A percentile compares a stretch with the other conserved stretches of the same genome.
phyloP scores from a whole-genome alignment of 2,329 filamentous ascomycete species.

The Colletotrichum truncatum region DNA sequence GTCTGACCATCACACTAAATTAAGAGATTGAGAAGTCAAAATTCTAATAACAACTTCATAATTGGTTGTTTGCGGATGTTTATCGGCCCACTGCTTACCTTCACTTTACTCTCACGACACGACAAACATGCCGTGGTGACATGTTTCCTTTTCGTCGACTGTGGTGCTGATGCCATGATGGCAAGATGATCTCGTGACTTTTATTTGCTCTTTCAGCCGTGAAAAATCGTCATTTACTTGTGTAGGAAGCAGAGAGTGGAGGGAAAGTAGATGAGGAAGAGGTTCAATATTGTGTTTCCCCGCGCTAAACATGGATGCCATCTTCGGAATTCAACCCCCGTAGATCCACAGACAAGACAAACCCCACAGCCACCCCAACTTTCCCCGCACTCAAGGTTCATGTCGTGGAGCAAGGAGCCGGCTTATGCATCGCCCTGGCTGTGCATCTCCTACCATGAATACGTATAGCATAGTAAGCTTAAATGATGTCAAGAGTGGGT shows the following conservation, averaged over 20 bases:
- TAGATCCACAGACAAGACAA: not conserved
- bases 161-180: not conserved
- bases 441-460: not conserved
- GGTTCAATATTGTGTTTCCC: not conserved
- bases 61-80: not conserved
- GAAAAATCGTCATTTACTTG: not conserved
- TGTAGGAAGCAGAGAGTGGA: not conserved
- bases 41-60: no score
- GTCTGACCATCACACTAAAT: not conserved
- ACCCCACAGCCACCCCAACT: not conserved
- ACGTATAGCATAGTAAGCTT: no score
- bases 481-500: no score
- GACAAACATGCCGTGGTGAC: conserved; percentile 53
- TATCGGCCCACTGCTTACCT: conserved; percentile 38
- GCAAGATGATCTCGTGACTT: no score
- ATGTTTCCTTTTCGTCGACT: conserved; percentile 41
- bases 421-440: no score
- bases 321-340: not conserved
- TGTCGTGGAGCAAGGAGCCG: not conserved
- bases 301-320: not conserved
- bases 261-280: not conserved
- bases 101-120: conserved; percentile 54
- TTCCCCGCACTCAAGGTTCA: not conserved
- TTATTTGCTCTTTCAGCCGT: not conserved
- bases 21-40: no score